phyloP scores from a whole-genome alignment of 1,284 basidiomycete genomes.

The Hortiboletus rubellus region DNA sequence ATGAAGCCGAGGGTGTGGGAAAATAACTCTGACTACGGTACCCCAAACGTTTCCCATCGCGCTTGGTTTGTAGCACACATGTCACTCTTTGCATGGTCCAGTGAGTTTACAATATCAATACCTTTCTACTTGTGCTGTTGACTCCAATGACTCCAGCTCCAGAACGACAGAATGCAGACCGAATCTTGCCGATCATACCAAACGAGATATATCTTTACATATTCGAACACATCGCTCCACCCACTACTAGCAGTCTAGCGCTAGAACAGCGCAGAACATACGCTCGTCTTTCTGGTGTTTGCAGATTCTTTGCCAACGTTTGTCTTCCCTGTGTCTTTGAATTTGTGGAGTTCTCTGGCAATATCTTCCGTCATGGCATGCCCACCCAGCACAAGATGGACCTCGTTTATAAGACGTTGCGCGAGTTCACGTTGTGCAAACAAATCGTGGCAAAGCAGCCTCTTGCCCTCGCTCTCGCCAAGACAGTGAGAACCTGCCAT shows the following conservation, averaged over 20 bases:
- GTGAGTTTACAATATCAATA: not conserved
- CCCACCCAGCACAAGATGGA: no score
- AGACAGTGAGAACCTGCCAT: constrained; percentile 13
- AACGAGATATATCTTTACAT: constrained; percentile 41
- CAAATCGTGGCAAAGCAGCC: constrained; percentile 9
- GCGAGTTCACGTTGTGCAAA: constrained; percentile 2
- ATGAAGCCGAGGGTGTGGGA: no score
- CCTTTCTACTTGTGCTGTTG: not conserved
- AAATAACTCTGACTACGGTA: no score
- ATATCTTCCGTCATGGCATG: no score
- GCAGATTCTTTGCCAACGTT: constrained; percentile 42
- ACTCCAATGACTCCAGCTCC: constrained; percentile 2
- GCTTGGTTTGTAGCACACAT: not conserved
- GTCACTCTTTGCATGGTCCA: constrained; percentile 16
- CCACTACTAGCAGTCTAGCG: not conserved
- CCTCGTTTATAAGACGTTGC: not conserved
- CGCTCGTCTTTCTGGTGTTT: constrained; percentile 39
- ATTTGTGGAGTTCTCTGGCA: not conserved
- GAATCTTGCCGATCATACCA: constrained; percentile 22
- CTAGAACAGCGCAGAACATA: constrained; percentile 22
- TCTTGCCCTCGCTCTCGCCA: constrained; percentile 18
- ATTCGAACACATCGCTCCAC: constrained; percentile 27
- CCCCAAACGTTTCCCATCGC: not conserved
- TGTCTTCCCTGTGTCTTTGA: constrained; percentile 40
- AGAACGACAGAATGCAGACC: constrained; percentile 5